These are phyloP conservation scores for apple (Malus domestica) DNA, from an alignment of 306 rosid genomes.

Conservation along the genomic window DNA sequence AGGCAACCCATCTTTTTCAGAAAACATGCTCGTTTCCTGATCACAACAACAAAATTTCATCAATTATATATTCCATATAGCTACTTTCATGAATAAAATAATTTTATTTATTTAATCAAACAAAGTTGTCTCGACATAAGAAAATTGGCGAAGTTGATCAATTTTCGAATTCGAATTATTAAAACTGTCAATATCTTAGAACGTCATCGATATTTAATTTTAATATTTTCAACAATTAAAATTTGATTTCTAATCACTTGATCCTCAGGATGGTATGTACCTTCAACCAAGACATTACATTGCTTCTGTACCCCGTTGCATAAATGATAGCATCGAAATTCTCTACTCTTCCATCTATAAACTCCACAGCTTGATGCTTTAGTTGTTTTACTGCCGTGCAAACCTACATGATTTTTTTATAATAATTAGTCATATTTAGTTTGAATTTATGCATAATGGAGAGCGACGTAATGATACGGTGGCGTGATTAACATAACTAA, in stretches of 20 bases:
- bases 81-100: background rate
- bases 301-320: constrained; percentile 83
- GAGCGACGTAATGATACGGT: background rate
- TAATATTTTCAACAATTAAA: no score
- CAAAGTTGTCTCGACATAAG: background rate
- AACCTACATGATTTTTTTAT: constrained; percentile 26
- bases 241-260: background rate
- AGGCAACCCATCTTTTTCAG: constrained; percentile 69
- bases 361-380: constrained; percentile 49
- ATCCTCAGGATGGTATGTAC: constrained; percentile 11
- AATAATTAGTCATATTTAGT: background rate
- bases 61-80: background rate
- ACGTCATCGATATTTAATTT: background rate
- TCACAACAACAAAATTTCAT: background rate
- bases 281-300: constrained; percentile 80
- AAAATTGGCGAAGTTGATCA: no score
- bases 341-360: constrained; percentile 66
- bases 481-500: background rate
- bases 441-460: background rate
- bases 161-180: no score
- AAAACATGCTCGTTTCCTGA: constrained; percentile 60
- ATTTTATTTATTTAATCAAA: background rate
- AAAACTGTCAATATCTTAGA: no score
- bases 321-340: constrained; percentile 62
- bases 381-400: constrained; percentile 62